These are phyloP conservation scores for Schizophyllum amplum DNA, from an alignment of 1,284 basidiomycete species.

Conservation along the genomic window DNA sequence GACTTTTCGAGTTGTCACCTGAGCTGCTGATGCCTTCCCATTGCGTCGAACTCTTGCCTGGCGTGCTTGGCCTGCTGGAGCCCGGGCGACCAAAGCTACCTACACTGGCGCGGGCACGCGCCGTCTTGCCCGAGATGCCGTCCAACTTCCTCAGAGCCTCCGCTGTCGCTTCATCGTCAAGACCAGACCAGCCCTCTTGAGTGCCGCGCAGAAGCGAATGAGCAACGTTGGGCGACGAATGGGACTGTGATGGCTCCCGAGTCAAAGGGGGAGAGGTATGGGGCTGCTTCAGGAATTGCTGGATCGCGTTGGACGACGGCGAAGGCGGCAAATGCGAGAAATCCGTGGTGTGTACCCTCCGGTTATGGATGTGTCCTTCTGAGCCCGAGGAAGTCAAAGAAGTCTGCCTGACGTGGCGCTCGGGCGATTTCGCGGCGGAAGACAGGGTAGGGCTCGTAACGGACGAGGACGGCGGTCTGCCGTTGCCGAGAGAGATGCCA, in stretches of 20 bases:
- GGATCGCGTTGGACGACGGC: slow-evolving; percentile 78
- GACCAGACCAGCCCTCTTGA: slow-evolving; percentile 77
- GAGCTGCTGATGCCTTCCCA: slow-evolving; percentile 49
- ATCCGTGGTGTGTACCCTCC: slow-evolving; percentile 62
- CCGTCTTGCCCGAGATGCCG: slow-evolving; percentile 73
- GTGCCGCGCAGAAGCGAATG: slow-evolving; percentile 74
- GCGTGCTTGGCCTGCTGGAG: slow-evolving; percentile 71
- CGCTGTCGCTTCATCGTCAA: slow-evolving; percentile 82
- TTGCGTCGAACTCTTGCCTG: slow-evolving; percentile 48
- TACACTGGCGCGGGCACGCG: slow-evolving; percentile 58
- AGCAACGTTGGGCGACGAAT: slow-evolving; percentile 60
- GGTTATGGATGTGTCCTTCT: slow-evolving; percentile 45
- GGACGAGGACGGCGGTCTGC: slow-evolving; percentile 21
- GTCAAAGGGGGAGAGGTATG: slow-evolving; percentile 35
- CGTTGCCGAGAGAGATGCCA: slow-evolving; percentile 37
- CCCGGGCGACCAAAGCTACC: slow-evolving; percentile 52
- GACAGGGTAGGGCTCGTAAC: slow-evolving; percentile 12
- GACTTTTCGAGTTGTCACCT: slow-evolving; percentile 15
- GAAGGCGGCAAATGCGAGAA: slow-evolving; percentile 86
- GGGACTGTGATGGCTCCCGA: slow-evolving; percentile 25
- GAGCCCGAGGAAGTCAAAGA: slow-evolving; percentile 64
- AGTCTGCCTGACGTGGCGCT: slow-evolving; percentile 54
- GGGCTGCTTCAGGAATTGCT: slow-evolving; percentile 67
- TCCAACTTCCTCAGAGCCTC: slow-evolving; percentile 93
- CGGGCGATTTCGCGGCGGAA: slow-evolving; percentile 22